Percentiles rank a stretch among this genome's conserved stretches.
phyloP scores from a whole-genome alignment of 805 yeast species.

The Yamadazyma akitaensis region DNA sequence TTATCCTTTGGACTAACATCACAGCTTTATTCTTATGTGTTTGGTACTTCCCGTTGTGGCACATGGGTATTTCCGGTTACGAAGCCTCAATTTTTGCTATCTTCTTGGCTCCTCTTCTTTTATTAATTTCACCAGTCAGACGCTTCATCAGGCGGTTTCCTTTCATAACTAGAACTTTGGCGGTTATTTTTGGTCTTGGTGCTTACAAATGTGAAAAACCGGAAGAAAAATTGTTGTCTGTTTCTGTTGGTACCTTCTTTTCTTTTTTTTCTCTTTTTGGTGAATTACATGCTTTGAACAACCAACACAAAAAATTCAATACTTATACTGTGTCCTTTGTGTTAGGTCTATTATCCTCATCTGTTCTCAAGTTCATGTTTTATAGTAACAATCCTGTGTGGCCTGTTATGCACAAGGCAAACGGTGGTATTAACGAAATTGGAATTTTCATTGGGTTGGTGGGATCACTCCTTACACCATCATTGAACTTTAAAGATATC shows the following conservation, averaged over 20 bases:
- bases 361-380: slow-evolving; percentile 69
- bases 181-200: slow-evolving; percentile 68
- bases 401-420: slow-evolving; percentile 85
- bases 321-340: slow-evolving; percentile 56
- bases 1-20: slow-evolving; percentile 78
- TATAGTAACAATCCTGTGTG: slow-evolving; percentile 92
- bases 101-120: slow-evolving; percentile 55
- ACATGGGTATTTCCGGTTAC: slow-evolving; percentile 95
- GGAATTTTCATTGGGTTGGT: slow-evolving; percentile 64
- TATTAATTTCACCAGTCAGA: slow-evolving; percentile 41
- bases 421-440: slow-evolving; percentile 80
- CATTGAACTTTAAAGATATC: neutral
- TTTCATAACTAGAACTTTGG: slow-evolving; percentile 49
- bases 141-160: slow-evolving; percentile 43
- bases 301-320: slow-evolving; percentile 29
- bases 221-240: slow-evolving; percentile 59
- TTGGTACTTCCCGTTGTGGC: slow-evolving; percentile 98
- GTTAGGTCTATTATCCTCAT: slow-evolving; percentile 70
- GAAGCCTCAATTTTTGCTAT: slow-evolving; percentile 63
- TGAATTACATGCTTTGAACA: slow-evolving; percentile 41
- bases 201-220: slow-evolving; percentile 71
- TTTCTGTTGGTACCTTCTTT: slow-evolving; percentile 65
- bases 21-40: slow-evolving; percentile 82
- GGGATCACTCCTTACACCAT: slow-evolving; percentile 62
- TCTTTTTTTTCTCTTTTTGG: slow-evolving; percentile 56